phyloP scores from a whole-genome alignment of 331 rosid genomes.

The Dryas integrifolia region DNA sequence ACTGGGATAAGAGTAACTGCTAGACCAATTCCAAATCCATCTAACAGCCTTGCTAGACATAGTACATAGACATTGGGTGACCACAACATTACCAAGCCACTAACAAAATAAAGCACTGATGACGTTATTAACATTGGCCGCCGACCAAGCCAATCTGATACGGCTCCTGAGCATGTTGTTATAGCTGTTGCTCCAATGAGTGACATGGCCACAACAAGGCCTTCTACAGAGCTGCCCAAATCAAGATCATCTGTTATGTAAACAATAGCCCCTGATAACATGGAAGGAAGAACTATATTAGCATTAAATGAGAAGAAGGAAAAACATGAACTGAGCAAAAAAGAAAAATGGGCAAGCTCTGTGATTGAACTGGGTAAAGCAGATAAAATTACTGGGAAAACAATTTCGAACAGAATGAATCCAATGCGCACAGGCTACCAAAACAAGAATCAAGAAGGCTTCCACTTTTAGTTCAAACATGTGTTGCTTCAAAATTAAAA shows the following conservation, averaged over 20 bases:
- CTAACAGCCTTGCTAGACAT: slow-evolving; percentile 67
- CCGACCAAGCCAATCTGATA: slow-evolving; percentile 75
- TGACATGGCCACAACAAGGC: slow-evolving; percentile 91
- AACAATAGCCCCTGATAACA: slow-evolving; percentile 61
- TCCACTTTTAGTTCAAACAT: not conserved
- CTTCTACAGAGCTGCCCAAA: slow-evolving; percentile 54
- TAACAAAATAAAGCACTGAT: slow-evolving; percentile 55
- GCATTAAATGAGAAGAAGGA: not conserved
- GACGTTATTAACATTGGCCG: slow-evolving; percentile 77
- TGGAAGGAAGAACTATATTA: slow-evolving; percentile 5
- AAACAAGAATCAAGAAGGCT: not conserved
- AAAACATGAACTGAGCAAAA: not conserved
- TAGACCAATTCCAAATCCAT: slow-evolving; percentile 90
- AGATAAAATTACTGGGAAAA: not conserved
- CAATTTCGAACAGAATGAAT: not conserved
- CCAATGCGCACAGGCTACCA: not conserved
- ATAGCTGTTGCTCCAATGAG: slow-evolving; percentile 72
- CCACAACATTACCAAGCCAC: slow-evolving; percentile 84
- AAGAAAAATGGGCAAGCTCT: not conserved
- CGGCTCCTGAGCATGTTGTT: slow-evolving; percentile 70
- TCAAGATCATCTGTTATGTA: slow-evolving; percentile 66
- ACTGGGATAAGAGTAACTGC: slow-evolving; percentile 84
- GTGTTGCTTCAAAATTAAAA: not conserved
- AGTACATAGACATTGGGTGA: slow-evolving; percentile 76
- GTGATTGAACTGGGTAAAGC: slow-evolving; percentile 1